These are phyloP conservation scores for Mychonastes homosphaera DNA, from an alignment of 139 green algal genomes.

Conservation along the genomic window DNA sequence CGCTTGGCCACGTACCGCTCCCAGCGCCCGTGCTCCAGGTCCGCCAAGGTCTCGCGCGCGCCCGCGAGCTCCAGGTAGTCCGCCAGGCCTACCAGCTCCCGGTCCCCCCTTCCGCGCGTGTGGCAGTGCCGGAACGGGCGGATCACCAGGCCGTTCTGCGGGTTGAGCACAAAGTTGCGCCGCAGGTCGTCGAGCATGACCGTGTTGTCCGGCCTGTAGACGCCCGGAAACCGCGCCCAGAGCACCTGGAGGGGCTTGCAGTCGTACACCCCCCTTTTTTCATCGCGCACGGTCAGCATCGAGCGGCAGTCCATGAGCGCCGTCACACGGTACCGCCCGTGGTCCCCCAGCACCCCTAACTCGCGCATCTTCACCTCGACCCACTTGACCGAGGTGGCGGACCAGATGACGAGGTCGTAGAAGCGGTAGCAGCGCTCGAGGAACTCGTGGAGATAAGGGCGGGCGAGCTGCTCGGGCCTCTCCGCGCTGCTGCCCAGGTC, in stretches of 20 bases:
- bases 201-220: slow-evolving; percentile 65
- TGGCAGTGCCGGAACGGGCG: slow-evolving; percentile 73
- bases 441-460: slow-evolving; percentile 85
- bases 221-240: slow-evolving; percentile 57
- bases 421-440: slow-evolving; percentile 55
- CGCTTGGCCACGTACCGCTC: slow-evolving; percentile 35
- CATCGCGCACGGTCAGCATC: slow-evolving; percentile 15
- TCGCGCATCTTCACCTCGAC: slow-evolving; percentile 87
- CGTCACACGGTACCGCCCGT: background rate
- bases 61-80: slow-evolving; percentile 72
- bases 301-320: background rate
- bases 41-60: slow-evolving; percentile 37
- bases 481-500: slow-evolving; percentile 78
- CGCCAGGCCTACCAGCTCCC: slow-evolving; percentile 73
- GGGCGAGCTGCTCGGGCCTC: slow-evolving; percentile 68
- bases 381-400: slow-evolving; percentile 82
- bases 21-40: slow-evolving; percentile 67
- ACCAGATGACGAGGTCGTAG: slow-evolving; percentile 90
- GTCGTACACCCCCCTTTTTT: slow-evolving; percentile 70
- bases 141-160: slow-evolving; percentile 85
- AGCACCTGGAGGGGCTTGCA: slow-evolving; percentile 88
- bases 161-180: slow-evolving; percentile 94
- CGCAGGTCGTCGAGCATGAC: slow-evolving; percentile 95
- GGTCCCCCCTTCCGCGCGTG: slow-evolving; percentile 58
- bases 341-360: slow-evolving; percentile 71